A percentile compares a stretch with the other conserved stretches of the same genome.
Evolutionary conservation across 2,329 filamentous ascomycete species (phyloP).

Genomic region (Pseudodiploospora longispora): DNA sequence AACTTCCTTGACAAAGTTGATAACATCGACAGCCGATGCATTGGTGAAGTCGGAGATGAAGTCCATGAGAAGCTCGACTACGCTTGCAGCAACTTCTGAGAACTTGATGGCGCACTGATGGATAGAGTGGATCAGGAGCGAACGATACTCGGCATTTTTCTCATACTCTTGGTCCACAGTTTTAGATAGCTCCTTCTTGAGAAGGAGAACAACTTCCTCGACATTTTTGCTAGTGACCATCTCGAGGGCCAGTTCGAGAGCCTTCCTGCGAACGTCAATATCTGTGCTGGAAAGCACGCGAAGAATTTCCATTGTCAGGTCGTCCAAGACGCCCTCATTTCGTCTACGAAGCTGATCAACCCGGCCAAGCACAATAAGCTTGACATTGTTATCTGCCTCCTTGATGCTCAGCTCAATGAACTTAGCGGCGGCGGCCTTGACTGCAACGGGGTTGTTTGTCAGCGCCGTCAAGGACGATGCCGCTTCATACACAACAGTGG

Average conservation of each 20-base stretch:
- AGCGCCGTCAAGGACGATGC: conserved; percentile 89
- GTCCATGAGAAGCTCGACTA: conserved; percentile 96
- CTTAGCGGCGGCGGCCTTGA: conserved; percentile 91
- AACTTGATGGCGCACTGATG: conserved; percentile 99
- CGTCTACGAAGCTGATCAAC: conserved; percentile 81
- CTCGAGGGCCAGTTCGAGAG: conserved; percentile 80
- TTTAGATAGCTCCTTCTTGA: conserved; percentile 97
- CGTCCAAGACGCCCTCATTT: conserved; percentile 86
- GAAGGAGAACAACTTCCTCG: conserved; percentile 87
- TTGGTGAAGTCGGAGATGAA: conserved; percentile 99
- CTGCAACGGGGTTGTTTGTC: conserved; percentile 92
- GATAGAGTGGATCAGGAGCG: conserved; percentile 91
- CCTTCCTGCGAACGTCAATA: conserved; percentile 90
- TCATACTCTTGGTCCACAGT: conserved; percentile 98
- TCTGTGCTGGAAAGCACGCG: conserved; percentile 92
- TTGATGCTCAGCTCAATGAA: conserved; percentile 97
- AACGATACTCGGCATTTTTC: conserved; percentile 93
- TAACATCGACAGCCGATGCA: conserved; percentile 91
- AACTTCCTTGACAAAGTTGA: conserved; percentile 97
- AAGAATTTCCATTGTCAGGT: conserved; percentile 93
- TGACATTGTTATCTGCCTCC: conserved; percentile 98
- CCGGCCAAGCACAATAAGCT: conserved; percentile 92
- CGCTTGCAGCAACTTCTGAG: conserved; percentile 93
- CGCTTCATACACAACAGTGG: conserved; percentile 95
- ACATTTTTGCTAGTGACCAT: conserved; percentile 99